phyloP scores from a whole-genome alignment of 2,329 filamentous ascomycete species.

The Beauveria scarabaeidicola region DNA sequence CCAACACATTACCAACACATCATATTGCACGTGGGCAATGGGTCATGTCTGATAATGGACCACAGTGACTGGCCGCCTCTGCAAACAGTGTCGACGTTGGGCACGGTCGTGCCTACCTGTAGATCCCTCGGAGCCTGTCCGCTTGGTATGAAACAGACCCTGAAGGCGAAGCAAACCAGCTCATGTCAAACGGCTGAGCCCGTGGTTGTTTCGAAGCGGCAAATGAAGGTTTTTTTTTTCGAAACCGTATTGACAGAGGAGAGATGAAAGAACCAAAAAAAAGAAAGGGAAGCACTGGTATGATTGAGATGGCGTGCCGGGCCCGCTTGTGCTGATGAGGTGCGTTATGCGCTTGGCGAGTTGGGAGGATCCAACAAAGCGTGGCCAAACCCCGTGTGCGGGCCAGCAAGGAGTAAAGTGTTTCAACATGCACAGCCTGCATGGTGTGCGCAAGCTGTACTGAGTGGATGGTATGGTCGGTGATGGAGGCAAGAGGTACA shows the following conservation, averaged over 20 bases:
- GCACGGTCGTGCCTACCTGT: neutral
- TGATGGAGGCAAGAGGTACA: too few species aligned
- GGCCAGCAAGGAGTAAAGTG: neutral
- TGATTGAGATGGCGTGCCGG: neutral
- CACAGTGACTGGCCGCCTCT: too few species aligned
- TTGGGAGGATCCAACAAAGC: neutral
- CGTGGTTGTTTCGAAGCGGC: neutral
- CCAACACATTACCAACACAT: too few species aligned
- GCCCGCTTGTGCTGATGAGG: neutral
- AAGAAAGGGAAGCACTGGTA: neutral
- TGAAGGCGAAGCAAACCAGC: neutral
- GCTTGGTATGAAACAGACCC: neutral
- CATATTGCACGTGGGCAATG: too few species aligned
- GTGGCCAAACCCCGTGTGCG: neutral
- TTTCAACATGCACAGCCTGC: constrained; percentile 7
- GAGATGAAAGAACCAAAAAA: neutral
- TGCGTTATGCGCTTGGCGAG: neutral
- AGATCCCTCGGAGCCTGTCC: neutral
- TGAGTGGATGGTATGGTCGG: neutral
- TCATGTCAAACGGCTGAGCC: neutral
- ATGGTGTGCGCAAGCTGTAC: neutral
- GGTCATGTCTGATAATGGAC: too few species aligned
- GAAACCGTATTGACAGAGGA: neutral
- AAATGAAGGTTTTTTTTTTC: neutral
- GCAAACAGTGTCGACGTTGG: neutral